A percentile compares a stretch with the other conserved stretches of the same genome.
phyloP scores from a whole-genome alignment of 371 early-diverging fungal species.

The Rhizopus stolonifer region DNA sequence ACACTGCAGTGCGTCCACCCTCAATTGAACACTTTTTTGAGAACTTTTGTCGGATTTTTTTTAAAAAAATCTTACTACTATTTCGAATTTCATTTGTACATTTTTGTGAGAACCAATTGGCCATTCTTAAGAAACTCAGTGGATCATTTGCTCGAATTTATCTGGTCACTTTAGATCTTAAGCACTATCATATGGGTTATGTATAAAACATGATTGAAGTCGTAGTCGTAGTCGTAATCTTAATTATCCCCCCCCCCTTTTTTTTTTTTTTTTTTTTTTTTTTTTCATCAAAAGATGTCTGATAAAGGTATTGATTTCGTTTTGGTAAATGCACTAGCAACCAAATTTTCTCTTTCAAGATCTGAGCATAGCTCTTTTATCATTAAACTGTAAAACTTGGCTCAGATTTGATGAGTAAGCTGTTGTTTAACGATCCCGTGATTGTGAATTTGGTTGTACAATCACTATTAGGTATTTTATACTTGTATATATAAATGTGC shows the following conservation, averaged over 20 bases:
- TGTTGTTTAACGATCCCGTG: slow-evolving; percentile 15
- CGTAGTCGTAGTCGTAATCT: slow-evolving; percentile 2
- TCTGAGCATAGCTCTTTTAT: neutral
- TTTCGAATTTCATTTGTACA: slow-evolving; percentile 1
- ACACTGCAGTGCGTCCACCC: too few species aligned
- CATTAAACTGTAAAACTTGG: neutral
- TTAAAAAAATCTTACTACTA: neutral
- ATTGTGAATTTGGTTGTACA: slow-evolving; percentile 18
- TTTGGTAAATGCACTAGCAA: slow-evolving; percentile 1
- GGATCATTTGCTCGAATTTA: too few species aligned
- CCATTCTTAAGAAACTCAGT: neutral
- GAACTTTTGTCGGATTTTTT: too few species aligned
- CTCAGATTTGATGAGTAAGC: slow-evolving; percentile 16
- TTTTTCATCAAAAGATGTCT: slow-evolving; percentile 6
- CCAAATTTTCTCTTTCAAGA: neutral
- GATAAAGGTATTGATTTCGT: slow-evolving; percentile 15
- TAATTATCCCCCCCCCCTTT: too few species aligned
- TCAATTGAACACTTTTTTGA: too few species aligned
- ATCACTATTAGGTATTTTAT: slow-evolving; percentile 15
- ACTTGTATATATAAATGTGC: slow-evolving; percentile 5
- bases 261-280: slow-evolving; percentile 1
- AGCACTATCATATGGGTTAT: neutral
- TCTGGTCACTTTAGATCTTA: too few species aligned
- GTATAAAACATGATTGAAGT: neutral
- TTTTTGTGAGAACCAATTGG: slow-evolving; percentile 2